Percentiles rank a stretch among this genome's conserved stretches.
phyloP scores from a whole-genome alignment of 257 asterid species.

The Lithospermum erythrorhizon region DNA sequence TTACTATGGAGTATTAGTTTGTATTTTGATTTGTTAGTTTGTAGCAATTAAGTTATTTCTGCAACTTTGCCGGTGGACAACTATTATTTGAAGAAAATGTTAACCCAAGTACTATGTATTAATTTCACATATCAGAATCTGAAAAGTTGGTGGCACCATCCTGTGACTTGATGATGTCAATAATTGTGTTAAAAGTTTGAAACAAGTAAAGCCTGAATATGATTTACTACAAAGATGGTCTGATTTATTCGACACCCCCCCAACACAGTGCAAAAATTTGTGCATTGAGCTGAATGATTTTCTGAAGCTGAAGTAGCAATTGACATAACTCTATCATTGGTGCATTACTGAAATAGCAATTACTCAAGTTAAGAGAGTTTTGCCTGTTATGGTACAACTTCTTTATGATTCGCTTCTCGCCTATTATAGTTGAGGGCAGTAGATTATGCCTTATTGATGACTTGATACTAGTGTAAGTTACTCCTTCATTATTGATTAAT shows the following conservation, averaged over 20 bases:
- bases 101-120: not conserved
- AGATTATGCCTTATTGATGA: too few relatives aligned
- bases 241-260: too few relatives aligned
- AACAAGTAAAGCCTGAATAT: not conserved
- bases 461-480: too few relatives aligned
- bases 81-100: not conserved
- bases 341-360: not conserved
- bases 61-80: not conserved
- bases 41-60: not conserved
- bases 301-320: not conserved
- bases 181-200: too few relatives aligned
- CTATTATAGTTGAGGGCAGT: not conserved
- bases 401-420: not conserved
- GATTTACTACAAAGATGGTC: not conserved
- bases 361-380: not conserved
- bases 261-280: too few relatives aligned
- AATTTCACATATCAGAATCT: too few relatives aligned
- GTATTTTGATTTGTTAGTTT: not conserved
- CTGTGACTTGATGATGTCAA: too few relatives aligned
- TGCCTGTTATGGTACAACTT: not conserved
- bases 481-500: too few relatives aligned
- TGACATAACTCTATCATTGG: not conserved
- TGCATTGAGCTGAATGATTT: not conserved
- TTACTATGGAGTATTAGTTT: too few relatives aligned
- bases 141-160: too few relatives aligned